These are phyloP conservation scores for Mucor racemosus DNA, from an alignment of 371 early-diverging fungal genomes.

Conservation along the genomic window DNA sequence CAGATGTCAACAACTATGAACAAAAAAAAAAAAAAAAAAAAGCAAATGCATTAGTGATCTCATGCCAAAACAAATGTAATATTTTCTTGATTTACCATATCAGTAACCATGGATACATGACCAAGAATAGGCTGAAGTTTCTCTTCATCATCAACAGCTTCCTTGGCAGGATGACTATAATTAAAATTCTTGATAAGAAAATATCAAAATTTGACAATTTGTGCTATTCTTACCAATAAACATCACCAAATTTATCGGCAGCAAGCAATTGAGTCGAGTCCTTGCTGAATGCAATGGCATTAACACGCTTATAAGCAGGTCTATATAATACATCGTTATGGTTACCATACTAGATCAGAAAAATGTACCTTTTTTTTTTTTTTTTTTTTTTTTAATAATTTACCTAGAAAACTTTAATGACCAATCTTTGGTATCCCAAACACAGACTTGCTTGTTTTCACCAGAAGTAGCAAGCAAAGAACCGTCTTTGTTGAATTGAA, in stretches of 20 bases:
- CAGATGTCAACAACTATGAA: slow-evolving; percentile 55
- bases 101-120: slow-evolving; percentile 94
- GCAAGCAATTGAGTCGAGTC: slow-evolving; percentile 65
- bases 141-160: slow-evolving; percentile 37
- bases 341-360: neutral
- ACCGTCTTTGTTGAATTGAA: slow-evolving; percentile 66
- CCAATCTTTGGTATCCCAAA: slow-evolving; percentile 76
- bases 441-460: slow-evolving; percentile 72
- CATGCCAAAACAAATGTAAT: neutral
- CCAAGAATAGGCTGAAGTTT: slow-evolving; percentile 78
- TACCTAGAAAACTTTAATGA: slow-evolving; percentile 55
- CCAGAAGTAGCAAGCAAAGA: slow-evolving; percentile 66
- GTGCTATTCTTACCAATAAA: slow-evolving; percentile 67
- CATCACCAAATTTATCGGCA: slow-evolving; percentile 98
- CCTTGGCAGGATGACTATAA: slow-evolving; percentile 42
- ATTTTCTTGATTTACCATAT: slow-evolving; percentile 59
- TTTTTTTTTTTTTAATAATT: neutral
- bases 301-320: slow-evolving; percentile 68
- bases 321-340: slow-evolving; percentile 30
- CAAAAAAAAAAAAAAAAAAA: too few relatives aligned
- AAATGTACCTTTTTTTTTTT: neutral
- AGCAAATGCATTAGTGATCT: too few relatives aligned
- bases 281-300: slow-evolving; percentile 69
- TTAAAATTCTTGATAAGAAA: neutral
- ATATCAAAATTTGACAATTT: neutral